These are phyloP conservation scores for Lobosporangium transversale DNA, from an alignment of 192 early-diverging fungal genomes.

Conservation along the genomic window DNA sequence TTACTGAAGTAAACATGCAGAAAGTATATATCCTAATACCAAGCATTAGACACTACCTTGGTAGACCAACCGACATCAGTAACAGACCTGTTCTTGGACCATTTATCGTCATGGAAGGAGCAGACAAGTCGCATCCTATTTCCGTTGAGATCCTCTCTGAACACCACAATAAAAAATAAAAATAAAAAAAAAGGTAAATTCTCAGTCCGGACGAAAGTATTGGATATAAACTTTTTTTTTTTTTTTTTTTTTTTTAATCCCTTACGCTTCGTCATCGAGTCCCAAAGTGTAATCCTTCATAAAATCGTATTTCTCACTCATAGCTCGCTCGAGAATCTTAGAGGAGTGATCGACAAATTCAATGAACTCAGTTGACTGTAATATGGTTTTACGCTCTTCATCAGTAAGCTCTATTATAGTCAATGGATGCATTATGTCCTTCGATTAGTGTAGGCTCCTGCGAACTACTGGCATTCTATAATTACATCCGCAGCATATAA, in stretches of 20 bases:
- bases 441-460: neutral
- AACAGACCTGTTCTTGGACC: conserved; percentile 89
- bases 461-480: no score
- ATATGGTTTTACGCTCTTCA: conserved; percentile 82
- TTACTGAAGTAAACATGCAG: no score
- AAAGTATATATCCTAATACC: no score
- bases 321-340: conserved; percentile 88
- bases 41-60: no score
- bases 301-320: conserved; percentile 90
- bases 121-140: conserved; percentile 75
- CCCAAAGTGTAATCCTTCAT: conserved; percentile 93
- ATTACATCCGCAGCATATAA: neutral
- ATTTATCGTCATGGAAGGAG: conserved; percentile 84
- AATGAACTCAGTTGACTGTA: conserved; percentile 78
- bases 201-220: no score
- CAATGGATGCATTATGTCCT: neutral
- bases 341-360: conserved; percentile 90
- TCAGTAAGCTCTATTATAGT: conserved; percentile 76
- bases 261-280: conserved; percentile 63
- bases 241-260: no score
- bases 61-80: conserved; percentile 93
- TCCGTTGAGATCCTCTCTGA: conserved; percentile 71
- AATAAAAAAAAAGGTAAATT: neutral
- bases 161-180: neutral
- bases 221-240: no score